Evolutionary conservation across 768 basidiomycete genomes (phyloP).

Genomic region (Tulasnella sp.): DNA sequence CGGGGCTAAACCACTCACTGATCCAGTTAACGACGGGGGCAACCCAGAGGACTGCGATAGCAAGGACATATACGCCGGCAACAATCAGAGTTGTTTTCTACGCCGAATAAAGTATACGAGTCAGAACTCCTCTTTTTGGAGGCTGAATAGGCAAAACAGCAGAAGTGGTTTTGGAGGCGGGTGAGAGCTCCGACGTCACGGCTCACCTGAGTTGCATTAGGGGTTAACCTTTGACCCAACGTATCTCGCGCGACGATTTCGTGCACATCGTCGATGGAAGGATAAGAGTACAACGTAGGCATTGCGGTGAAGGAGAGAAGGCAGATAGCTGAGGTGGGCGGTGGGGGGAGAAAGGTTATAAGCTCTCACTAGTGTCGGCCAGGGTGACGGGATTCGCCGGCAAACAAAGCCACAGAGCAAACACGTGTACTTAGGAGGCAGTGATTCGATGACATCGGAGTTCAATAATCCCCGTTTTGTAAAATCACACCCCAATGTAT

Average conservation of each 20-base stretch:
- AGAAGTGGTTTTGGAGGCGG: neutral
- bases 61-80: slow-evolving; percentile 64
- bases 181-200: neutral
- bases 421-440: neutral
- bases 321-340: neutral
- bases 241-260: slow-evolving; percentile 11
- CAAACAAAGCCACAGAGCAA: neutral
- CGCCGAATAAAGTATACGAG: neutral
- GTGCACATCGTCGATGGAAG: neutral
- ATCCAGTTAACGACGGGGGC: slow-evolving; percentile 63
- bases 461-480: slow-evolving; percentile 1
- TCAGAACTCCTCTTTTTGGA: neutral
- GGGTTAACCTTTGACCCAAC: slow-evolving; percentile 11
- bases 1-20: slow-evolving; percentile 44
- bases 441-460: neutral
- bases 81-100: slow-evolving; percentile 61
- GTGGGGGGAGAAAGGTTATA: neutral
- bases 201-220: slow-evolving; percentile 22
- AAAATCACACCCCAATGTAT: neutral
- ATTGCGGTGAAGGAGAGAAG: neutral
- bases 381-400: neutral
- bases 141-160: neutral
- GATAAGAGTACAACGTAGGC: slow-evolving; percentile 3
- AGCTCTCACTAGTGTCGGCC: neutral
- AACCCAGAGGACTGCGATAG: slow-evolving; percentile 74